Conservation (phyloP, 2,329 filamentous ascomycete species). For the Ascochyta clinopodiicola region DNA sequence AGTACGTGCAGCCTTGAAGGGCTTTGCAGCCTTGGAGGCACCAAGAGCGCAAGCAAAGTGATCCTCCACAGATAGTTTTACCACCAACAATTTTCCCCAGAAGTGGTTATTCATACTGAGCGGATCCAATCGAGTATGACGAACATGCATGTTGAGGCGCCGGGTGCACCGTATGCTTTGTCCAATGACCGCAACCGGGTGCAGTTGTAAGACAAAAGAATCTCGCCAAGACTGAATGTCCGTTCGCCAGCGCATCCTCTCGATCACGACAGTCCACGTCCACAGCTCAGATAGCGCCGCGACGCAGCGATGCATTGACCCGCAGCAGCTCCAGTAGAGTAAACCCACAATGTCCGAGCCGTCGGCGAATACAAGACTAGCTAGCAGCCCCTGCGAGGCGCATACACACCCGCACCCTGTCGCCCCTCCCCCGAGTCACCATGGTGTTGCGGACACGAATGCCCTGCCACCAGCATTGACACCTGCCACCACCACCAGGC, state of each 20-base stretch:
- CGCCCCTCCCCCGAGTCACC: constrained; percentile 28
- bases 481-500: constrained; percentile 45
- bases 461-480: constrained; percentile 42
- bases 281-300: constrained; percentile 41
- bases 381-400: constrained; percentile 35
- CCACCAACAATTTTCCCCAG: not conserved
- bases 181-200: constrained; percentile 29
- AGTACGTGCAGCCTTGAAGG: not conserved
- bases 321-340: constrained; percentile 46
- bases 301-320: constrained; percentile 48
- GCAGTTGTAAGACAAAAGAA: constrained; percentile 25
- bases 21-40: not conserved
- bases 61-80: not conserved
- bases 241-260: constrained; percentile 41
- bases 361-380: constrained; percentile 32
- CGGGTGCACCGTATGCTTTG: constrained; percentile 25
- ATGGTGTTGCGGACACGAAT: constrained; percentile 29
- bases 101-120: not conserved
- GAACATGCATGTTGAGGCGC: constrained; percentile 20
- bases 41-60: not conserved
- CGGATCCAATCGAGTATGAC: constrained; percentile 11
- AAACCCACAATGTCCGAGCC: constrained; percentile 42
- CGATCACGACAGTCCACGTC: constrained; percentile 44
- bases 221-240: constrained; percentile 12
- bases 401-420: constrained; percentile 22